A percentile compares a stretch with the other conserved stretches of the same genome.
These are phyloP conservation scores for Peterozyma toletana DNA, from an alignment of 805 yeast genomes.

Conservation along the genomic window DNA sequence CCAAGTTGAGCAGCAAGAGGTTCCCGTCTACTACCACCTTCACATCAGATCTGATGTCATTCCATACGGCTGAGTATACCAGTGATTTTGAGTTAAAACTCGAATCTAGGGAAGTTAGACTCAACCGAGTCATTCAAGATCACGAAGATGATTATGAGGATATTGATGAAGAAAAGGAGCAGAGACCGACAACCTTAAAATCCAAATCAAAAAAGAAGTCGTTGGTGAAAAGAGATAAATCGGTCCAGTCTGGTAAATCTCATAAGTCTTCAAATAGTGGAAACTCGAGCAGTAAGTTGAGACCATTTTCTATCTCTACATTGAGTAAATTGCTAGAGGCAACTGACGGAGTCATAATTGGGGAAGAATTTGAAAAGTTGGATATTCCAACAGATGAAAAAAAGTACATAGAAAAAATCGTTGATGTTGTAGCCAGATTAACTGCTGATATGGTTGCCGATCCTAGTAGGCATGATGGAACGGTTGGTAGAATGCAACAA, in stretches of 20 bases:
- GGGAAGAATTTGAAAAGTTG: constrained; percentile 66
- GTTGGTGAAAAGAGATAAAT: background rate
- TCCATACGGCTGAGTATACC: constrained; percentile 1
- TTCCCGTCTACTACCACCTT: too few species aligned
- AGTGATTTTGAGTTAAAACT: background rate
- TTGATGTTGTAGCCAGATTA: constrained; percentile 76
- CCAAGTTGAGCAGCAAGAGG: too few species aligned
- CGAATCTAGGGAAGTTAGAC: too few species aligned
- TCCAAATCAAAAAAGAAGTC: background rate
- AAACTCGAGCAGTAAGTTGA: constrained; percentile 12
- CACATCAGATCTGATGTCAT: background rate
- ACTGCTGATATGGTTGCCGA: constrained; percentile 90
- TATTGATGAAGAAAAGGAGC: constrained; percentile 1
- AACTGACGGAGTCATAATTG: constrained; percentile 54
- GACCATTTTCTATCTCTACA: constrained; percentile 31
- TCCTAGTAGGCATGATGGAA: constrained; percentile 72
- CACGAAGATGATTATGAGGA: constrained; percentile 11
- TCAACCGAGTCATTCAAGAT: too few species aligned
- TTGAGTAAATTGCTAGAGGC: constrained; percentile 46
- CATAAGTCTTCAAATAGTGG: constrained; percentile 13
- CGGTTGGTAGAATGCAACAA: constrained; percentile 68
- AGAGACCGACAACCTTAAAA: background rate
- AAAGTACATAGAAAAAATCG: constrained; percentile 73
- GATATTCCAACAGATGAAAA: constrained; percentile 73
- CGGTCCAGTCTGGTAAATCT: constrained; percentile 4